Base-by-base conservation (phyloP, 2,329 filamentous ascomycete species). In the Trichoderma polysporum region DNA sequence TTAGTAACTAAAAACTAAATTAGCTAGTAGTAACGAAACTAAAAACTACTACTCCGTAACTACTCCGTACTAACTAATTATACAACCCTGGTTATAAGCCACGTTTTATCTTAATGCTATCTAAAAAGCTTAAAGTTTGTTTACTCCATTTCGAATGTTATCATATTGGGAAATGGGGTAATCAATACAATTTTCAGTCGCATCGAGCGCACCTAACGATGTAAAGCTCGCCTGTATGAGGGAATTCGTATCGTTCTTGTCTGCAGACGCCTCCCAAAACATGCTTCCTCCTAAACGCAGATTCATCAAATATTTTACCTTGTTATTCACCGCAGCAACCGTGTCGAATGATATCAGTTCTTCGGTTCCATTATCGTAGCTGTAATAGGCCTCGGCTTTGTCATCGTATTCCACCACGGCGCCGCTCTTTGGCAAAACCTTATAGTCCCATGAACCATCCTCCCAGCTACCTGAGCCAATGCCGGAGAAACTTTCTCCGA, bases 241-340 rank as follows among this genome's bases (percentile, higher is more conserved):
- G 70, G 88, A 91, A 3, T 84, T 83, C 13, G 77, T 78, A 19
- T 84, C 86, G 4, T 73, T 82, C 72, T 84, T 84, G 76, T 96
- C 92, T 7, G 84, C 88, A 68, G 88, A 91, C 15, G 86, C 88
- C 76, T 95, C 91, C 92, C 92, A 96, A 85, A 91, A 96, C 91
- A 95, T 94, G 35, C 86, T 88, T 27, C 92, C 92, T 3, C 89
- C 91, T 0, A 95, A 82, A 0, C 86, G 84, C 65, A 83, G 82
- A 58, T 78, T 73, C 76, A 85, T 83, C 71, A 93, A 85, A 75
- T 90, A 94, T 2, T 79, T 73, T 4, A 88, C 86, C 80, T 95
- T 96, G 70, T 79, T 74, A 58, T 79, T 76, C 31, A 88, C 83
- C 72, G 89, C 85, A 29, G 81, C 79, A 0, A 87, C 84, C 1